Evolutionary conservation across 2,329 filamentous ascomycete genomes (phyloP), one percentile per base, ranked within the genome.

Genomic region (Neonectria coccinea): DNA sequence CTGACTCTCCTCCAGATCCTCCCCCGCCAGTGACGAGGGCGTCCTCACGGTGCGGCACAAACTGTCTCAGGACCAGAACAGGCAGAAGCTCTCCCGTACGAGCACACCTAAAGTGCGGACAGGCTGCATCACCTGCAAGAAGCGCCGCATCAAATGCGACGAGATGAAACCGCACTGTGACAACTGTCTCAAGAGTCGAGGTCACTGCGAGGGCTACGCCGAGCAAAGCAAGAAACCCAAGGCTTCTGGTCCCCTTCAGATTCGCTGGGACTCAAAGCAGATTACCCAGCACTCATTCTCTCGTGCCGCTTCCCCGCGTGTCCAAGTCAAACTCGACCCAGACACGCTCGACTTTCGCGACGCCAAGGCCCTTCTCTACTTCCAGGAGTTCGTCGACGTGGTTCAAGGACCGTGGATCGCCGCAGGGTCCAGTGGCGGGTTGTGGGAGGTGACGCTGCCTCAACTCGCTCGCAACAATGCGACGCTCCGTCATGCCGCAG

Each of bases 371-470:
- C 41, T 68, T 18, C 36, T 64, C 1, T 79, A 79, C 42, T 79
- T 78, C 33, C 25, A 73, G 0, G 76, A 79, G 58, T 79, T 79
- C 16, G 62, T 78, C 5, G 47, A 47, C n/a, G 47, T 79, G 6
- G 66, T 71, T 1, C 67, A 68, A 27, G 71, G 72, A 2, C 73
- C 74, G 0, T 79, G 77, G 76, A 73, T 74, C 14, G 64, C 68
- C 0, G 72, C 72, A 1, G 68, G 67, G 0, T 75, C 74, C 0
- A 69, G 64, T 7, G 55, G 65, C 18, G 69, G 72, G 12, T 42
- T 78, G 9, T 79, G 77, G 77, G 63, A 55, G 1, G 69, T 74
- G 4, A 76, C 68, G 1, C 27, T 79, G 16, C 77, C 77, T 0
- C 77, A 79, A 45, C 66, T 79, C 22, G 64, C 76, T 22, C 73